Conservation (phyloP, 306 rosid species). For the Prosopis cineraria region DNA sequence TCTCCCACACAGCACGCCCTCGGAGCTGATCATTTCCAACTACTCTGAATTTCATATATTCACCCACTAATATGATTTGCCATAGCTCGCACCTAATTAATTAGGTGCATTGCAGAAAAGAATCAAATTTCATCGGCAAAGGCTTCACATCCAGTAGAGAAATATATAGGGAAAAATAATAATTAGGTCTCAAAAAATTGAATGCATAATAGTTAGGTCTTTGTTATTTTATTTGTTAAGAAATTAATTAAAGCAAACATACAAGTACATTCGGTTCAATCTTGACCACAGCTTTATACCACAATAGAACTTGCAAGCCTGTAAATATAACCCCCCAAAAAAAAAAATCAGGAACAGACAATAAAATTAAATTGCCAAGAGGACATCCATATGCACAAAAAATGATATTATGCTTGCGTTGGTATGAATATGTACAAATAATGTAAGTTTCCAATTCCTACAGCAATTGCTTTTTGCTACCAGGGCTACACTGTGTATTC, state of each 20-base stretch:
- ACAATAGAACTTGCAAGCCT: background rate
- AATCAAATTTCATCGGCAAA: background rate
- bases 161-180: too few relatives aligned
- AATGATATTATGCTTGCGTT: conserved; percentile 25
- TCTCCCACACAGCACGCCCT: conserved; percentile 17
- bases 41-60: background rate
- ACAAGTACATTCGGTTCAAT: background rate
- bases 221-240: background rate
- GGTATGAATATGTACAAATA: conserved; percentile 40
- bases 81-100: background rate
- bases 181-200: too few relatives aligned
- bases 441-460: conserved; percentile 9
- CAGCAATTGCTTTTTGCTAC: conserved; percentile 20
- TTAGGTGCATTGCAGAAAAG: background rate
- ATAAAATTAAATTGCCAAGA: background rate
- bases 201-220: too few relatives aligned
- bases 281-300: background rate
- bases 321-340: background rate
- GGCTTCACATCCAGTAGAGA: background rate
- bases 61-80: background rate
- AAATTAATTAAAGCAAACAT: background rate
- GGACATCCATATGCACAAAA: background rate
- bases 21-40: conserved; percentile 28
- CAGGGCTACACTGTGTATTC: conserved; percentile 23
- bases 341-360: background rate